phyloP scores from a whole-genome alignment of 1,284 basidiomycete genomes.

The Cryptococcus neoformans region DNA sequence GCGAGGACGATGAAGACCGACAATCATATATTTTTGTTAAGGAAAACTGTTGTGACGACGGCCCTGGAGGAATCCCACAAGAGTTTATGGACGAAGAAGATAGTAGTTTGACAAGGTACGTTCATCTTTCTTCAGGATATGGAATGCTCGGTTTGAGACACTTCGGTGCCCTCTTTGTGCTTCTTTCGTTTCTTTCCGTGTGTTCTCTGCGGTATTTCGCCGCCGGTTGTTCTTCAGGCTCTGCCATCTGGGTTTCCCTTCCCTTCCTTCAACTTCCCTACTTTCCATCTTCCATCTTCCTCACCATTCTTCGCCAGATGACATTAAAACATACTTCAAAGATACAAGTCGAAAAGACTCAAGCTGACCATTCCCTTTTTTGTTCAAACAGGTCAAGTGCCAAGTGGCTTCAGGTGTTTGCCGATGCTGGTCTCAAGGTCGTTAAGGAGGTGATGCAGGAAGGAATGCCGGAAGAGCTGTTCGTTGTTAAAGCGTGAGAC shows the following conservation, averaged over 20 bases:
- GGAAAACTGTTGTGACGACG: conserved; percentile 78
- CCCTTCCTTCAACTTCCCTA: too few species aligned
- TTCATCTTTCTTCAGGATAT: neutral
- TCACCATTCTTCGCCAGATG: too few species aligned
- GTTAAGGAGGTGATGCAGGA: conserved; percentile 62
- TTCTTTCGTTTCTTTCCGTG: neutral
- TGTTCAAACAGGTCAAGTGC: conserved; percentile 63
- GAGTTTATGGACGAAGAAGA: conserved; percentile 80
- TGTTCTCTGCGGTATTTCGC: too few species aligned
- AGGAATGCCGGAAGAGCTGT: conserved; percentile 76
- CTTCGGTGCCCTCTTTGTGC: neutral
- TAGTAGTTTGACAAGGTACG: conserved; percentile 77
- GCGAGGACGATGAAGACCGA: conserved; percentile 2
- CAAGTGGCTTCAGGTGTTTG: conserved; percentile 74
- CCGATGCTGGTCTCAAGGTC: conserved; percentile 63
- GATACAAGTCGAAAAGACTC: neutral
- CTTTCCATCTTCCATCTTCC: too few species aligned
- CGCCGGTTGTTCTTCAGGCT: too few species aligned
- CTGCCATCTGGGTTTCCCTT: too few species aligned
- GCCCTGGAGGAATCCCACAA: conserved; percentile 49
- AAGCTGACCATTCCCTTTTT: neutral
- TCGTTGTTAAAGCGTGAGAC: conserved; percentile 74
- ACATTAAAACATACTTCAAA: neutral
- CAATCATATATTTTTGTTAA: conserved; percentile 67
- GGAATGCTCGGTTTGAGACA: neutral